Evolutionary conservation across 1,139 yeast genomes (phyloP).

Genomic region (Hyphopichia pseudoburtonii): DNA sequence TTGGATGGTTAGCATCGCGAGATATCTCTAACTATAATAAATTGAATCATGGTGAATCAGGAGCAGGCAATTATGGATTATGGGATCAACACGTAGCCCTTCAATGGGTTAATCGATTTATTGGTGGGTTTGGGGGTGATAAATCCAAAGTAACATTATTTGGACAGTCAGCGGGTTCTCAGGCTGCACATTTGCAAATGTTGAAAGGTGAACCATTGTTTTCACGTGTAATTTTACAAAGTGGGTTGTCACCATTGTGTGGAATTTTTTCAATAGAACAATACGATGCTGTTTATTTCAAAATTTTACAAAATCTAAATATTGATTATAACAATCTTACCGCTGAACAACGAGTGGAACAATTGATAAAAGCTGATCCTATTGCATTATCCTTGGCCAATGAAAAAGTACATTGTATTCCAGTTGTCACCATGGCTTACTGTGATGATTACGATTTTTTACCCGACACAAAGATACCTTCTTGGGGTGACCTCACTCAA

Average conservation of each 20-base stretch:
- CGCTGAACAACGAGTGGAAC: constrained; percentile 10
- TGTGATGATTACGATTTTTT: constrained; percentile 9
- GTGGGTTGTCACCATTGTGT: constrained; percentile 13
- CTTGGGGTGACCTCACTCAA: constrained; percentile 7
- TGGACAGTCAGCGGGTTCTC: constrained; percentile 11
- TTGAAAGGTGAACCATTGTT: constrained; percentile 9
- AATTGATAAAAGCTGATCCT: constrained; percentile 9
- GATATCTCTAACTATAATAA: neutral
- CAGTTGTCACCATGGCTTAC: constrained; percentile 13
- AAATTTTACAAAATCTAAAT: constrained; percentile 9
- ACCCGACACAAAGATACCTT: constrained; percentile 4
- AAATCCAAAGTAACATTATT: constrained; percentile 6
- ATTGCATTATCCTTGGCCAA: constrained; percentile 7
- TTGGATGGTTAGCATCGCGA: constrained; percentile 9
- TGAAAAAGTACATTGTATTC: constrained; percentile 9
- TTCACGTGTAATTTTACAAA: constrained; percentile 13
- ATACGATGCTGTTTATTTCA: constrained; percentile 12
- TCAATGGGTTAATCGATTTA: constrained; percentile 8
- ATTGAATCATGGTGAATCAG: constrained; percentile 7
- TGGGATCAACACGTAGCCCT: constrained; percentile 8
- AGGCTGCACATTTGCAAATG: constrained; percentile 9
- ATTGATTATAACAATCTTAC: constrained; percentile 8
- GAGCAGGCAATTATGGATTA: constrained; percentile 10
- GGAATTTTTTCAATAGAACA: constrained; percentile 12
- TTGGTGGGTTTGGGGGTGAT: constrained; percentile 9